Base-by-base conservation (phyloP, 192 early-diverging fungal species). In the Entophlyctis helioformis region DNA sequence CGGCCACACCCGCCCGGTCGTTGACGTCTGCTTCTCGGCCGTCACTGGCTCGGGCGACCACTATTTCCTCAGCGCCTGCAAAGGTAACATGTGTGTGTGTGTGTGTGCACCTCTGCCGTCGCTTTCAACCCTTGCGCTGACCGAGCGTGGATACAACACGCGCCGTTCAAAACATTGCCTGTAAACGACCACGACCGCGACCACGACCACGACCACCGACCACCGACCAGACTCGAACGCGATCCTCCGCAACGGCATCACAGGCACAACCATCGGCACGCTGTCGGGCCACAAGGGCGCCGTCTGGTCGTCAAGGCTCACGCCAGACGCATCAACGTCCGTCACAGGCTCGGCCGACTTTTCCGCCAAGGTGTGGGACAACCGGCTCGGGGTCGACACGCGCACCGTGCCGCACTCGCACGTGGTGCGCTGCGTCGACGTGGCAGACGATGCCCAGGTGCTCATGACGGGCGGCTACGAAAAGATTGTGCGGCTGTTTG, bases 321-420 rank as follows among this genome's bases (percentile, higher is more conserved):
- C 72, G 15, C 65, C 71, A 21, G 82, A 86, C 56, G 79, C 87
- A 10, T 60, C 73, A n/a, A 69, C 72, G 33, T 87, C 87, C 26
- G 86, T 90, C 2, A 93, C 89, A 6, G 89, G 82, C n/a, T 90
- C 87, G 1, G 89, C 87, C 20, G 89, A 93, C 64, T 93, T 90
- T 62, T 84, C 86, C 31, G 85, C 81, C 60, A 59, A 60, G 50
- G 80, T 90, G 25, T 93, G 89, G 89, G 74, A 90, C 57, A 90
- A 88, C 40, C 69, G 78, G 36, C 82, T 71, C 4, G 89, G 89
- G 12, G 63, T 78, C 24, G 71, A 78, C 20, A 54, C 84, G 4
- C 60, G 74, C 50, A 78, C 85, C 10, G 73, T 93, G 40, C 53
- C 61, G 9, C 89, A 93, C 51, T 50, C 64, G 11, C 85, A 90